Conservation (phyloP, 345 rosid species). For the Moringa oleifera region DNA sequence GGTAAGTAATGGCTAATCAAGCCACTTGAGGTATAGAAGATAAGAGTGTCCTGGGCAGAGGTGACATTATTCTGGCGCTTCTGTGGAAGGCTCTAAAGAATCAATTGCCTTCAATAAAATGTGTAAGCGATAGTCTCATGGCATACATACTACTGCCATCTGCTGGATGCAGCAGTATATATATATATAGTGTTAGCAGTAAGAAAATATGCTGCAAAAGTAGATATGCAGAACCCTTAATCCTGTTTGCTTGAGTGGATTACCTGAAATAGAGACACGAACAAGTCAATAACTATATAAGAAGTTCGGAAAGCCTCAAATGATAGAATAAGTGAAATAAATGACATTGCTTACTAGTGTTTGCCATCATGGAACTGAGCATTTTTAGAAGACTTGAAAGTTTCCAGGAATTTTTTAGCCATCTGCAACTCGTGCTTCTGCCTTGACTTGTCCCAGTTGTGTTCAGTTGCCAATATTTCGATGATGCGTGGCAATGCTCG, state of each 20-base stretch:
- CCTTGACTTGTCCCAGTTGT: slow-evolving; percentile 71
- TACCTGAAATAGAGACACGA: background rate
- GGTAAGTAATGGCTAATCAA: too few species aligned
- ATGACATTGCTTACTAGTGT: slow-evolving; percentile 30
- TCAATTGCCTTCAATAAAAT: too few species aligned
- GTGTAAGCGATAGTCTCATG: too few species aligned
- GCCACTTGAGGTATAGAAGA: too few species aligned
- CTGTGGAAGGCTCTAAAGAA: too few species aligned
- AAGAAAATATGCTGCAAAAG: too few species aligned
- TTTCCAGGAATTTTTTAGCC: slow-evolving; percentile 63
- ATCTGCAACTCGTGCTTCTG: slow-evolving; percentile 60
- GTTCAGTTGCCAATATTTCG: slow-evolving; percentile 69
- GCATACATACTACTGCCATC: too few species aligned
- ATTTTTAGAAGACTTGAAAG: slow-evolving; percentile 88
- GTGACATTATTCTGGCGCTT: too few species aligned
- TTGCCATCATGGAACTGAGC: slow-evolving; percentile 94
- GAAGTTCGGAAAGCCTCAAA: background rate
- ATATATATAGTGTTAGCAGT: too few species aligned
- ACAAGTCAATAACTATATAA: background rate
- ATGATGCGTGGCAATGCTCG: slow-evolving; percentile 77
- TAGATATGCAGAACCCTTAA: too few species aligned
- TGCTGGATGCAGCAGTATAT: background rate
- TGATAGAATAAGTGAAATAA: background rate
- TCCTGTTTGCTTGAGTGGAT: too few species aligned
- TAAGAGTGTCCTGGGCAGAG: too few species aligned